Base-by-base conservation (phyloP, 2,329 filamentous ascomycete species). In the Parastagonospora avenae region DNA sequence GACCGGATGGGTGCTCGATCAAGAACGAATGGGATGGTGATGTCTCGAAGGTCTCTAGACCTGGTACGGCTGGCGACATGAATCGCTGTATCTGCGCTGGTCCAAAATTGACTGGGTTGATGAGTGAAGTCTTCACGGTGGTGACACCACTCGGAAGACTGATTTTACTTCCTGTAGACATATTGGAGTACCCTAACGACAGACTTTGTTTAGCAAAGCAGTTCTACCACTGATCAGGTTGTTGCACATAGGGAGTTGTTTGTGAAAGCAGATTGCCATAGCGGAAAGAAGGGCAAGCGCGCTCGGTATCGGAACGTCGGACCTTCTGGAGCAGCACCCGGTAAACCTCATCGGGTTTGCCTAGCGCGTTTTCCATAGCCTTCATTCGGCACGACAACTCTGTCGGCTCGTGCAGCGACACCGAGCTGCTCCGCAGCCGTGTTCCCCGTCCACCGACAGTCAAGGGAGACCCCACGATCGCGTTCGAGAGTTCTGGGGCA, bases 21-120 rank as follows among this genome's bases (percentile, higher is more conserved):
- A 81, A 66, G 59, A 82, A 83, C 2, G 75, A 75, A 37, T 57
- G 54, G 8, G 61, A 74, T 76, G 79, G 79, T 2, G 54, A 63
- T 24, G 54, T 60, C 29, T 58, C 50, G 53, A 63, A 62, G 8
- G 49, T 54, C 32, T 62, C 52, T 3, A 63, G 50, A 2, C 59
- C 60, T 38, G 60, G 27, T 27, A 61, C 53, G 38, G 60, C 50
- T 12, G 60, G 60, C 31, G 52, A 47, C 60, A 63, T 63, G 40
- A 63, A 63, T 2, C 70, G 71, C 6, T 62, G 59, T 12, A 79
- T 64, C 11, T 68, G 51, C 14, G 57, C 57, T 16, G 57, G 57
- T 11, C 57, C 57, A 52, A 60, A 60, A 29, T 60, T 77, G 39
- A 70, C 64, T 3, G 75, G 71, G 40, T 76, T 70, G 24, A 77